Percentiles rank a stretch among this genome's conserved stretches.
Conservation (phyloP, 139 green algal species). For the Auxenochlorella pyrenoidosa region DNA sequence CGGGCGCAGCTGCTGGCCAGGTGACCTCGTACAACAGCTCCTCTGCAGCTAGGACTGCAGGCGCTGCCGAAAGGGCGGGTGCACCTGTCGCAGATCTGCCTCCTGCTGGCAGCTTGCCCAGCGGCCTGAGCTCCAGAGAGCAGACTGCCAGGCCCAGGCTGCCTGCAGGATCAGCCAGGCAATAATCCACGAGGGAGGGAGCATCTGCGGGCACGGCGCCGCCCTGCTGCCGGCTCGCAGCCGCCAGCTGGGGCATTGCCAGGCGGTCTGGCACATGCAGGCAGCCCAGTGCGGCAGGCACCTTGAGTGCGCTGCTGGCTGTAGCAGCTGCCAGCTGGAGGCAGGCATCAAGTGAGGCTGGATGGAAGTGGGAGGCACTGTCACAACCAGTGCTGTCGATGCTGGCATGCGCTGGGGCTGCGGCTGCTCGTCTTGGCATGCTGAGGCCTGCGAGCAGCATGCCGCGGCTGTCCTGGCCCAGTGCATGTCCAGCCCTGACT, state of each 20-base stretch:
- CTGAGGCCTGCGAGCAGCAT: neutral
- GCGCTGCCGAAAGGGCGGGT: neutral
- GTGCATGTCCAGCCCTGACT: neutral
- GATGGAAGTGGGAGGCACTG: slow-evolving; percentile 47
- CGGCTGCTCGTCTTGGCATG: neutral
- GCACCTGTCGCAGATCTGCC: neutral
- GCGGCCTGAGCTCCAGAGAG: slow-evolving; percentile 27
- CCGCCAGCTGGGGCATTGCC: neutral
- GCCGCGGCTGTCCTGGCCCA: neutral
- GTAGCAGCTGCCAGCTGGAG: slow-evolving; percentile 67
- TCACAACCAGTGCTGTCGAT: slow-evolving; percentile 29
- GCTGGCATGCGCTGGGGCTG: neutral
- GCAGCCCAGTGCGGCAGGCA: slow-evolving; percentile 33
- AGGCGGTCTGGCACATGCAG: slow-evolving; percentile 5
- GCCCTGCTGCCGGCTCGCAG: slow-evolving; percentile 18
- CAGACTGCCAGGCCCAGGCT: slow-evolving; percentile 9
- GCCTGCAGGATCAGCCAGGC: neutral
- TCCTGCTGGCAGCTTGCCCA: neutral
- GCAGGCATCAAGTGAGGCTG: slow-evolving; percentile 63
- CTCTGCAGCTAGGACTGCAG: neutral
- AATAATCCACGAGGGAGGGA: slow-evolving; percentile 28
- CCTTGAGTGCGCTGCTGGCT: slow-evolving; percentile 11
- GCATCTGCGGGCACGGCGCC: neutral
- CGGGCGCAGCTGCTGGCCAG: slow-evolving; percentile 32
- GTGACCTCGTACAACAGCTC: slow-evolving; percentile 43